A percentile compares a stretch with the other conserved stretches of the same genome.
These are phyloP conservation scores for Ambrosiella beaveri DNA, from an alignment of 2,329 filamentous ascomycete genomes.

Conservation along the genomic window DNA sequence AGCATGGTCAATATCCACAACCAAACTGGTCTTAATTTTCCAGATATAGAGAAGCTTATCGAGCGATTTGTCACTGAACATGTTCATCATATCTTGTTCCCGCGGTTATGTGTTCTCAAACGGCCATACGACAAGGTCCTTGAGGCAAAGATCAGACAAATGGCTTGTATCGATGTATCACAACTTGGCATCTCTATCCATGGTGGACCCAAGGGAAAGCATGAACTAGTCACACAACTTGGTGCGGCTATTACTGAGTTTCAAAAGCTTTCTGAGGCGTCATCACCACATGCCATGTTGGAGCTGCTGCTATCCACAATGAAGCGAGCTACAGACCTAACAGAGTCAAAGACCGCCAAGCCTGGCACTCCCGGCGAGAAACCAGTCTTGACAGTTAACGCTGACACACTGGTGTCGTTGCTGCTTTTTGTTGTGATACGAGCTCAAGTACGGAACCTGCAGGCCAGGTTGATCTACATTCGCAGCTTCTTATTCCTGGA, in stretches of 20 bases:
- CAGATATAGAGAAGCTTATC: constrained; percentile 80
- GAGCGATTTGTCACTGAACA: constrained; percentile 90
- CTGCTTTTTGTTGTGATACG: constrained; percentile 84
- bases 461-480: constrained; percentile 84
- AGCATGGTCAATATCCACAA: constrained; percentile 81
- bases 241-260: constrained; percentile 74
- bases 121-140: constrained; percentile 71
- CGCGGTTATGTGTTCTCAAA: constrained; percentile 60
- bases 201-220: constrained; percentile 59
- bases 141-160: constrained; percentile 77
- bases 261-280: constrained; percentile 60
- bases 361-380: constrained; percentile 32
- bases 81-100: constrained; percentile 78
- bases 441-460: constrained; percentile 70
- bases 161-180: constrained; percentile 85
- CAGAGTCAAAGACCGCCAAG: constrained; percentile 23
- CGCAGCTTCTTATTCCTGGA: constrained; percentile 96
- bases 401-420: constrained; percentile 82
- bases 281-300: constrained; percentile 79
- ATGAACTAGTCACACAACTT: constrained; percentile 61
- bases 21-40: constrained; percentile 83
- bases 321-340: constrained; percentile 59
- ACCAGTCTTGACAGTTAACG: constrained; percentile 47
- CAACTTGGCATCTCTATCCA: constrained; percentile 82
- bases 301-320: constrained; percentile 62